phyloP scores from a whole-genome alignment of 805 yeast species.

The Saccharomycopsis fermentans region DNA sequence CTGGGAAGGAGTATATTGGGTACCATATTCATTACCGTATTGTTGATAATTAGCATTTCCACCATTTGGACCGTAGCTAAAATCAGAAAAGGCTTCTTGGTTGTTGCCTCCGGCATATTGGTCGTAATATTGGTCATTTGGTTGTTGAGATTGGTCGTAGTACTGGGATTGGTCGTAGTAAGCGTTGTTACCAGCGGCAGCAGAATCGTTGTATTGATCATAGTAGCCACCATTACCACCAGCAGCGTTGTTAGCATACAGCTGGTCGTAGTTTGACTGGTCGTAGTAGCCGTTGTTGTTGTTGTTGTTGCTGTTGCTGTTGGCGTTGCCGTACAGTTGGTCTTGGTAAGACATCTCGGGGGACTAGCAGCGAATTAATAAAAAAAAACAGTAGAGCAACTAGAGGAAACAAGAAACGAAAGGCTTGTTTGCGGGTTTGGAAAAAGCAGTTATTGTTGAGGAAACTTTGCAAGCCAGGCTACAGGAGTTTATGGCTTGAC shows the following conservation, averaged over 20 bases:
- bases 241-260: constrained; percentile 13
- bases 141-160: constrained; percentile 26
- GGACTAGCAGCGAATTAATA: neutral
- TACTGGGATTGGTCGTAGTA: constrained; percentile 33
- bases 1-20: constrained; percentile 77
- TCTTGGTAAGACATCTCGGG: neutral
- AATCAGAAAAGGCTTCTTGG: constrained; percentile 59
- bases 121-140: constrained; percentile 30
- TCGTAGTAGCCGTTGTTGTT: constrained; percentile 6
- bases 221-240: constrained; percentile 26
- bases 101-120: constrained; percentile 35
- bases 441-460: too few relatives aligned
- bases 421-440: too few relatives aligned
- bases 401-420: too few relatives aligned
- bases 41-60: constrained; percentile 52
- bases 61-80: constrained; percentile 48
- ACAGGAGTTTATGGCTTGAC: too few relatives aligned
- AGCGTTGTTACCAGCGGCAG: constrained; percentile 19
- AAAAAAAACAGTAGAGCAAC: too few relatives aligned
- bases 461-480: too few relatives aligned
- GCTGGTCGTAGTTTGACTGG: constrained; percentile 16
- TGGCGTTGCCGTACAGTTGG: neutral
- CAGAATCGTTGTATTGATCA: constrained; percentile 30
- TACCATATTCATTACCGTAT: constrained; percentile 47
- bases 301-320: neutral